Base-by-base conservation (phyloP, 2,329 filamentous ascomycete species). In the Ramularia endophylla region DNA sequence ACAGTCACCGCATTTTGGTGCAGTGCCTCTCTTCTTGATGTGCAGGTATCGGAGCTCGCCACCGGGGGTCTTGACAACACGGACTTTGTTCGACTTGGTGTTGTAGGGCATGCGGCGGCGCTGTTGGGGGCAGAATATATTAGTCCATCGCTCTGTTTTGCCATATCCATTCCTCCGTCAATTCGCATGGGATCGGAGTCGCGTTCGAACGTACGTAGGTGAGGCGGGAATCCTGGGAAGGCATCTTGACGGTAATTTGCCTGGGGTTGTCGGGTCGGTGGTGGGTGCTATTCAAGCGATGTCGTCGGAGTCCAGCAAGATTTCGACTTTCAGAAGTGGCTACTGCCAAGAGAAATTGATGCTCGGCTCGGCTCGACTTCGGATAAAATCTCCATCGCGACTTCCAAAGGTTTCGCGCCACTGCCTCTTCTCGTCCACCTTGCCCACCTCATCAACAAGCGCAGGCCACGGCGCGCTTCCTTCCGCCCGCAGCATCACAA, bases 1-100 rank as follows among this genome's bases (percentile, higher is more conserved):
- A 69, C 94, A 98, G 80, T 98, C 92, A 80, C 94, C 87, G 71
- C 92, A 98, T 81, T 98, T 98, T 68, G 92, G 92, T 56, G 89
- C 85, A 69, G 88, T 94, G 63, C 89, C 92, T 71, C 83, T 86
- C 87, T 98, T 98, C 86, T 97, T 97, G 79, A 95, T 89, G 84
- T 98, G 90, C 63, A 97, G 85, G 69, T 95, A 83, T 71, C 92
- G 83, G 66, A 95, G 83, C 71, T 90, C 81, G 70, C 92, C 92
- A 71, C 92, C 94, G 60, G 94, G 92, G 59, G 92, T 98, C 81
- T 92, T 92, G 73, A 95, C 72, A 65, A 94, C 79, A 69, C 92
- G 85, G 70, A 92, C 90, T 74, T 88, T 87, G 85, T 98, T 95
- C 71, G 87, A 94, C 70, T 78, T 78, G 71, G 90, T 97, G 83